Conservation (phyloP, 768 basidiomycete genomes). For the Lactarius hengduanensis region DNA sequence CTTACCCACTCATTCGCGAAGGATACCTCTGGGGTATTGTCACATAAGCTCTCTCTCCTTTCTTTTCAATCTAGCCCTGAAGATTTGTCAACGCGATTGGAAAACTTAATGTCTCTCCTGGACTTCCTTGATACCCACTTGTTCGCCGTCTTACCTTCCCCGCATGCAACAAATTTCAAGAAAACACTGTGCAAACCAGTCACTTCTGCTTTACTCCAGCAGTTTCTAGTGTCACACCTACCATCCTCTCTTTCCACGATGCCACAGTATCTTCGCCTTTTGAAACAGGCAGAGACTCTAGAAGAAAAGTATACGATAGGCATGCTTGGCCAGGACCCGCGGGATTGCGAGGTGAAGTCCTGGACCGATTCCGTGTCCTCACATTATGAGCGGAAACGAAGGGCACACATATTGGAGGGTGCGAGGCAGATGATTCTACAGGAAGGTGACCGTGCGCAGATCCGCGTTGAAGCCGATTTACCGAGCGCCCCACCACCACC, state of each 20-base stretch:
- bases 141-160: slow-evolving; percentile 52
- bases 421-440: slow-evolving; percentile 55
- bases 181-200: slow-evolving; percentile 60
- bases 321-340: slow-evolving; percentile 48
- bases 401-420: slow-evolving; percentile 62
- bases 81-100: slow-evolving; percentile 44
- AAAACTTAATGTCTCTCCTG: slow-evolving; percentile 55
- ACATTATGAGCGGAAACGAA: slow-evolving; percentile 79
- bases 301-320: slow-evolving; percentile 56
- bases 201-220: slow-evolving; percentile 57
- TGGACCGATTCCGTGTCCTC: slow-evolving; percentile 69
- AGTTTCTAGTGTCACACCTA: slow-evolving; percentile 65
- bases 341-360: slow-evolving; percentile 53
- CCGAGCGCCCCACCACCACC: background rate
- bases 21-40: slow-evolving; percentile 36
- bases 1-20: slow-evolving; percentile 41
- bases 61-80: slow-evolving; percentile 45
- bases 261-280: slow-evolving; percentile 58
- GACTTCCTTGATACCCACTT: slow-evolving; percentile 62
- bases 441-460: slow-evolving; percentile 40
- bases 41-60: slow-evolving; percentile 49
- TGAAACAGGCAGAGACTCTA: slow-evolving; percentile 59
- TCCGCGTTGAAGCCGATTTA: slow-evolving; percentile 35
- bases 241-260: slow-evolving; percentile 63
- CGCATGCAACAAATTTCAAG: slow-evolving; percentile 48